These are phyloP conservation scores for Linum usitatissimum DNA, from an alignment of 345 rosid species.

Conservation along the genomic window DNA sequence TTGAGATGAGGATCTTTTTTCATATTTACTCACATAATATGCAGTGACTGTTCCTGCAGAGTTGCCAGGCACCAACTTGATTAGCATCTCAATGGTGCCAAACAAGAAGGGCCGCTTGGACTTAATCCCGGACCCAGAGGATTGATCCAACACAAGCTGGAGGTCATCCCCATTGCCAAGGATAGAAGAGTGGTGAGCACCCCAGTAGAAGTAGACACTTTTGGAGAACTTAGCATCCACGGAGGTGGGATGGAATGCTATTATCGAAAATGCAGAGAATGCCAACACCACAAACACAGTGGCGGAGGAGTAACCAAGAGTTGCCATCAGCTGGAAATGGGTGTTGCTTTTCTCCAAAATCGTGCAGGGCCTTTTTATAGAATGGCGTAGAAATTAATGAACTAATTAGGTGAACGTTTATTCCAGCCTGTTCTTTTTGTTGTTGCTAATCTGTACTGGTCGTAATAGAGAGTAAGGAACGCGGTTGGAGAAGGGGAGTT, in stretches of 20 bases:
- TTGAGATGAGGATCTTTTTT: not conserved
- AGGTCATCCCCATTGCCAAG: conserved; percentile 30
- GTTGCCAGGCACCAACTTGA: conserved; percentile 73
- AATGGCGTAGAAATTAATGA: too few relatives aligned
- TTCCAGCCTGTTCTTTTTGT: too few relatives aligned
- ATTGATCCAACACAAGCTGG: conserved; percentile 43
- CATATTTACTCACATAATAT: conserved; percentile 36
- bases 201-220: conserved; percentile 56
- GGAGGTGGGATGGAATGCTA: conserved; percentile 22
- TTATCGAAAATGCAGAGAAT: conserved; percentile 20
- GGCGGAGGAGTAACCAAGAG: conserved; percentile 8
- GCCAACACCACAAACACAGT: conserved; percentile 8
- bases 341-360: too few relatives aligned
- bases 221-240: conserved; percentile 39
- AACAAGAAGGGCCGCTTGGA: conserved; percentile 52
- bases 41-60: conserved; percentile 80
- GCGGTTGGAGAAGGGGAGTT: too few relatives aligned
- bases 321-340: conserved; percentile 23
- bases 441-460: too few relatives aligned
- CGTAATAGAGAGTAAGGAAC: too few relatives aligned
- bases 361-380: too few relatives aligned
- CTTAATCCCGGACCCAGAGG: conserved; percentile 45
- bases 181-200: conserved; percentile 30
- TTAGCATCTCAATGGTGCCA: conserved; percentile 68
- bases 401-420: too few relatives aligned